These are phyloP conservation scores for Spathaspora gorwiae DNA, from an alignment of 805 yeast genomes.

Conservation along the genomic window DNA sequence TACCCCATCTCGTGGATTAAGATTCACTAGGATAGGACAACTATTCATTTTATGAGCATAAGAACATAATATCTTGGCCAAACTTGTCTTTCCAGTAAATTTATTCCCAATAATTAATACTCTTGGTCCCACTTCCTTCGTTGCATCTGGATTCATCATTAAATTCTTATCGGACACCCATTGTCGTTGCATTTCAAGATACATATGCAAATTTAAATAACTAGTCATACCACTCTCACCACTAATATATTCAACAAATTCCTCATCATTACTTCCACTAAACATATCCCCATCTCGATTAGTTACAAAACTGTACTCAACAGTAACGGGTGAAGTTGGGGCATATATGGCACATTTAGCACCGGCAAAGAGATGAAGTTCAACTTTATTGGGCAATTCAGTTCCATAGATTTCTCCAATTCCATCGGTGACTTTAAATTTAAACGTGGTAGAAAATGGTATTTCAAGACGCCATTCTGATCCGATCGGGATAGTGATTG, in stretches of 20 bases:
- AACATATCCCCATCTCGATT: slow-evolving; percentile 2
- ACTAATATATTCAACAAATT: slow-evolving; percentile 56
- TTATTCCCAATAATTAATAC: slow-evolving; percentile 71
- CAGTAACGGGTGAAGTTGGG: slow-evolving; percentile 50
- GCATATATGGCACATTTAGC: slow-evolving; percentile 36
- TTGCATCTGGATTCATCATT: slow-evolving; percentile 18
- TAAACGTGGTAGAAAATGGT: slow-evolving; percentile 45
- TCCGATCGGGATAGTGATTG: slow-evolving; percentile 25
- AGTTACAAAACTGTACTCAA: slow-evolving; percentile 4
- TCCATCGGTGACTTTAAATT: slow-evolving; percentile 57
- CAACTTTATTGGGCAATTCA: slow-evolving; percentile 72
- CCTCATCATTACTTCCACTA: slow-evolving; percentile 23
- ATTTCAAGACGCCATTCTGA: slow-evolving; percentile 80
- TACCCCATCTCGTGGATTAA: slow-evolving; percentile 71
- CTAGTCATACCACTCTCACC: slow-evolving; percentile 66
- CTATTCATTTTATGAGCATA: slow-evolving; percentile 72
- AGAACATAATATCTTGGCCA: slow-evolving; percentile 63
- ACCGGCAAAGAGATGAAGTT: slow-evolving; percentile 32
- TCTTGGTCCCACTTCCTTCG: slow-evolving; percentile 36
- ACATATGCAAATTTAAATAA: slow-evolving; percentile 68
- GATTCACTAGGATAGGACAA: slow-evolving; percentile 67
- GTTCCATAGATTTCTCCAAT: slow-evolving; percentile 90
- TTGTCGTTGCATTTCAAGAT: slow-evolving; percentile 54
- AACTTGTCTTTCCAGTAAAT: slow-evolving; percentile 73
- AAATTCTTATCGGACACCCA: slow-evolving; percentile 22